Percentiles rank a stretch among this genome's conserved stretches.
Conservation (phyloP, 2,329 filamentous ascomycete genomes). For the Fusarium foetens region DNA sequence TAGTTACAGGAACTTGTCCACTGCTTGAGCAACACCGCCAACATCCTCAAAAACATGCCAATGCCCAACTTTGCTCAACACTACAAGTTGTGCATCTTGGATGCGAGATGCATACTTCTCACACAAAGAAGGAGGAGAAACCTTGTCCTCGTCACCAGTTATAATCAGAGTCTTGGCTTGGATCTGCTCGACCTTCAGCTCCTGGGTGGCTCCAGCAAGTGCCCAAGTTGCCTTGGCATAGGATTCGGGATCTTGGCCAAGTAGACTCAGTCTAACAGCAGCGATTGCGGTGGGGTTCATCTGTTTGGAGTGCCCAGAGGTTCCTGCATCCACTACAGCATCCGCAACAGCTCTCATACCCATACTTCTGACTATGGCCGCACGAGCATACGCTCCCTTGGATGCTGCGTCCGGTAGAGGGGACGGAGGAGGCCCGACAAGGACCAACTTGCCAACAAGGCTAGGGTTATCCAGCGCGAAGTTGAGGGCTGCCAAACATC, state of each 20-base stretch:
- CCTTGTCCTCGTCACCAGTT: neutral
- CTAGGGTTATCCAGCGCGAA: neutral
- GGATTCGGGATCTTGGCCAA: conserved; percentile 61
- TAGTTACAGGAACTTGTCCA: neutral
- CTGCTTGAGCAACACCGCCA: neutral
- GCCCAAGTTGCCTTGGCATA: conserved; percentile 65
- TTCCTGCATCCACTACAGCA: neutral
- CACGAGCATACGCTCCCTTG: neutral
- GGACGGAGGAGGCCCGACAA: neutral
- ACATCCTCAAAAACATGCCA: conserved; percentile 7
- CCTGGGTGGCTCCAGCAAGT: conserved; percentile 52
- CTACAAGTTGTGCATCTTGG: neutral
- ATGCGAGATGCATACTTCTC: neutral
- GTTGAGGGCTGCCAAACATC: neutral
- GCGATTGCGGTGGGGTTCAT: conserved; percentile 46
- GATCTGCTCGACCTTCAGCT: conserved; percentile 49
- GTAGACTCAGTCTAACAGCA: conserved; percentile 56
- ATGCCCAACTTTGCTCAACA: neutral
- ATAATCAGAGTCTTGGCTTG: conserved; percentile 11
- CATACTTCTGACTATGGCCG: neutral
- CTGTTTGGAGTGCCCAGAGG: neutral
- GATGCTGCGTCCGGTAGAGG: neutral
- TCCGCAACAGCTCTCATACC: neutral
- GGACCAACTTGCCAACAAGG: neutral
- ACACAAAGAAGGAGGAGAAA: neutral